Conservation (phyloP, 768 basidiomycete species). For the Tubosaeta sp. region DNA sequence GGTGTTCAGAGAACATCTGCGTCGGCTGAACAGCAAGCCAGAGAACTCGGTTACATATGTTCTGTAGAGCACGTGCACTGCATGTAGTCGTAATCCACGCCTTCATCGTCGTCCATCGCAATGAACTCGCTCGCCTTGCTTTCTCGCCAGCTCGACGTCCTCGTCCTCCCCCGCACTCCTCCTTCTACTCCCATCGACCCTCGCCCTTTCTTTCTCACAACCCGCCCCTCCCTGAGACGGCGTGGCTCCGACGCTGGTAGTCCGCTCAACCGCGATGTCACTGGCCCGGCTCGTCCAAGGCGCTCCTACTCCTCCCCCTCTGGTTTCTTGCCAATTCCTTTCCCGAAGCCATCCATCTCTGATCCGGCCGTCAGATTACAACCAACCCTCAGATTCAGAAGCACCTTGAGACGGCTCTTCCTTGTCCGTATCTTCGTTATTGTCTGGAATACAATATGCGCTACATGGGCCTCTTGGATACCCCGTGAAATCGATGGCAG, state of each 20-base stretch:
- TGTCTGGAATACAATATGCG: conserved; percentile 65
- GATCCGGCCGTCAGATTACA: conserved; percentile 35
- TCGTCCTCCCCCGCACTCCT: conserved; percentile 57
- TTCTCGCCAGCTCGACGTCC: conserved; percentile 77
- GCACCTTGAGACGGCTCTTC: conserved; percentile 55
- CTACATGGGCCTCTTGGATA: conserved; percentile 50
- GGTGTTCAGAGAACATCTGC: conserved; percentile 42
- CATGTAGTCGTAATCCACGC: neutral
- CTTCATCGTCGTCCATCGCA: neutral
- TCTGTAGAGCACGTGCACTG: conserved; percentile 26
- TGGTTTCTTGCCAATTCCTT: conserved; percentile 39
- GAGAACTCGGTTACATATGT: conserved; percentile 44
- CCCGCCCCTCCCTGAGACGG: conserved; percentile 20
- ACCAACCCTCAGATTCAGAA: conserved; percentile 35
- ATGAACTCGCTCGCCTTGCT: conserved; percentile 85
- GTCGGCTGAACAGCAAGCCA: conserved; percentile 36
- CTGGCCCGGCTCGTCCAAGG: conserved; percentile 37
- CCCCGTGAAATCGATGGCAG: conserved; percentile 23
- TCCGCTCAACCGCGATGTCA: conserved; percentile 39
- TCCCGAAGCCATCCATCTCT: conserved; percentile 26
- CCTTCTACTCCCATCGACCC: conserved; percentile 52
- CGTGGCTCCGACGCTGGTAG: conserved; percentile 25
- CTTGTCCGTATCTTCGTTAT: conserved; percentile 66
- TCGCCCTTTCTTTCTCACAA: conserved; percentile 27
- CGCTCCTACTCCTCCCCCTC: conserved; percentile 66